Conservation (phyloP, 306 rosid species). For the Calophaca sinica region DNA sequence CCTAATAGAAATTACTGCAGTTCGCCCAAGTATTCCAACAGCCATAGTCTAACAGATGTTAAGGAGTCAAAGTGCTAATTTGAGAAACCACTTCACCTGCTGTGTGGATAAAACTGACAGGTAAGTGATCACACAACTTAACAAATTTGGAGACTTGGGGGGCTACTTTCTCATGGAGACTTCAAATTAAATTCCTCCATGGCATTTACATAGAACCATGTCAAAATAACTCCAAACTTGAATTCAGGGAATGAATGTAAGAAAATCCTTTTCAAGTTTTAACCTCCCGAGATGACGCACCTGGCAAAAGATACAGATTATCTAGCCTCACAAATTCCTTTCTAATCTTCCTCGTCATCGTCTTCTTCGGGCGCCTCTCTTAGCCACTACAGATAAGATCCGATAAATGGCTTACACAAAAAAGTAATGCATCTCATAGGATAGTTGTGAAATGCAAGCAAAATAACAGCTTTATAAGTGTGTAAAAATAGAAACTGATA, state of each 20-base stretch:
- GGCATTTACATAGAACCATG: neutral
- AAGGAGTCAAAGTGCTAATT: no score
- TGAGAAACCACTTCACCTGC: no score
- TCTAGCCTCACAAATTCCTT: conserved; percentile 19
- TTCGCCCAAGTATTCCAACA: no score
- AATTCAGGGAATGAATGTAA: conserved; percentile 30
- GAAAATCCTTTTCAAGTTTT: conserved; percentile 17
- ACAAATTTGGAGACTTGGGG: no score
- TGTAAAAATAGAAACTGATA: conserved; percentile 18
- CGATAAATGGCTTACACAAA: neutral
- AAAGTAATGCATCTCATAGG: conserved; percentile 29
- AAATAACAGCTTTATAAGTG: neutral
- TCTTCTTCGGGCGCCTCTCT: conserved; percentile 89
- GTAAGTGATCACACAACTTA: no score
- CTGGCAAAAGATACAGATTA: neutral
- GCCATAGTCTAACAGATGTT: no score
- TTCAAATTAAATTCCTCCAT: no score
- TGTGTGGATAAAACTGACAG: no score
- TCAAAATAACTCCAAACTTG: conserved; percentile 19
- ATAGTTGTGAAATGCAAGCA: neutral
- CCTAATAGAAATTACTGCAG: no score
- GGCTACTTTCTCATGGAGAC: no score
- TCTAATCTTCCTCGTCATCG: conserved; percentile 59
- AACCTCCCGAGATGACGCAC: neutral
- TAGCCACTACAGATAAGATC: conserved; percentile 70